Conservation (phyloP, 208 protist species). For the Acanthamoeba polyphaga region DNA sequence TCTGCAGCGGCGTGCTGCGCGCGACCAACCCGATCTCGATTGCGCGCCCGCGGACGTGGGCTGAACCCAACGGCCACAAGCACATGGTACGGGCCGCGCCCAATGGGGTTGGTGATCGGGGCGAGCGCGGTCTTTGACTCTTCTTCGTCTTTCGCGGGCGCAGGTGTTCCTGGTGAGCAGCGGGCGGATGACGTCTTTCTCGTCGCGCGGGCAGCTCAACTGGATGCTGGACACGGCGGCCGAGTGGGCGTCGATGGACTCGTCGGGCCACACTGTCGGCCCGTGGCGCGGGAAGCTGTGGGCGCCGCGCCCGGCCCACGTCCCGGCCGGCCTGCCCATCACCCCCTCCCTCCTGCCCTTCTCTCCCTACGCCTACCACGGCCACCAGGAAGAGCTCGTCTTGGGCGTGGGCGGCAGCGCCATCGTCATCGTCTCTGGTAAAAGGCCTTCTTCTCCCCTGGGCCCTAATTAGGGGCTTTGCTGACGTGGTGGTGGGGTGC, state of each 20-base stretch:
- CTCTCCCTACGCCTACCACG: conserved; percentile 33
- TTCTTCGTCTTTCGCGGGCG: too few species aligned
- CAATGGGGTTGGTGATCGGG: too few species aligned
- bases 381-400: conserved; percentile 57
- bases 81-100: background rate
- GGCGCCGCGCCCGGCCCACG: conserved; percentile 21
- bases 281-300: conserved; percentile 40
- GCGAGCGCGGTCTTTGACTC: too few species aligned
- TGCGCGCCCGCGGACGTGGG: background rate
- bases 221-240: conserved; percentile 76
- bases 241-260: conserved; percentile 73
- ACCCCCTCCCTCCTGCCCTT: conserved; percentile 33
- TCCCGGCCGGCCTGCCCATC: conserved; percentile 50
- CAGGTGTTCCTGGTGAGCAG: conserved; percentile 79
- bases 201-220: conserved; percentile 40
- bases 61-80: background rate
- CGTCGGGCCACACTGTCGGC: background rate
- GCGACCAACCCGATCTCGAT: conserved; percentile 47
- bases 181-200: conserved; percentile 76
- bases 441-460: too few species aligned
- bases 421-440: conserved; percentile 69
- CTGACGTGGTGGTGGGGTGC: background rate
- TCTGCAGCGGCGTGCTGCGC: background rate
- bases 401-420: conserved; percentile 70
- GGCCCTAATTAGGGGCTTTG: too few species aligned